Evolutionary conservation across 352 stramenopile genomes (phyloP).

Genomic region (Phytopythium chamaehyphon): DNA sequence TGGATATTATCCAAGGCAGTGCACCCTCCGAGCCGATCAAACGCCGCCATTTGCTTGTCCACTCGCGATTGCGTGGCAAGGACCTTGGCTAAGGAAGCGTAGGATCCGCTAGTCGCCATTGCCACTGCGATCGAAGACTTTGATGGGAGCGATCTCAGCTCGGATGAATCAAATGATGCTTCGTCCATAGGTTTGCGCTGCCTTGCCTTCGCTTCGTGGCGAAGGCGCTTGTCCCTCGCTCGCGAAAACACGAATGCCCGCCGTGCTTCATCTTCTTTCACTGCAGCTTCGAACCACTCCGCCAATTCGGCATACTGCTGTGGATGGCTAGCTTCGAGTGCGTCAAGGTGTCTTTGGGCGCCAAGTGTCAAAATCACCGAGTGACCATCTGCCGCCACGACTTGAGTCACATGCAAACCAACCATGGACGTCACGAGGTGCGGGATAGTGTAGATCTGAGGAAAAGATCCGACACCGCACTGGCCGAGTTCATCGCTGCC

Average conservation of each 20-base stretch:
- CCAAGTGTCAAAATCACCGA: constrained; percentile 44
- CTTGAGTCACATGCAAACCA: constrained; percentile 50
- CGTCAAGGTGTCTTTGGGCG: constrained; percentile 36
- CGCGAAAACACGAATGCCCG: constrained; percentile 26
- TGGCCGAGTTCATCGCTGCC: constrained; percentile 71
- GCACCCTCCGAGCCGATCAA: background rate
- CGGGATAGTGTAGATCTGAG: constrained; percentile 72
- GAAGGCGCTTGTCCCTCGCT: constrained; percentile 19
- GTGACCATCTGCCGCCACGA: constrained; percentile 43
- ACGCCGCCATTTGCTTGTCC: background rate
- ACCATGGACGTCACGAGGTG: constrained; percentile 57
- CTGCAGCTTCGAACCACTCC: constrained; percentile 29
- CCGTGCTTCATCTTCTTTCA: constrained; percentile 35
- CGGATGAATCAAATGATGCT: background rate
- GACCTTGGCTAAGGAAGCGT: constrained; percentile 4
- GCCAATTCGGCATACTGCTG: constrained; percentile 33
- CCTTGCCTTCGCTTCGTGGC: constrained; percentile 9
- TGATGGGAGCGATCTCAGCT: background rate
- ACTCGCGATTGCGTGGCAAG: constrained; percentile 1
- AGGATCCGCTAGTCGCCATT: background rate
- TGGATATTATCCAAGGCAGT: background rate
- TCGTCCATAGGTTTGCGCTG: background rate
- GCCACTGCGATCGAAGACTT: background rate
- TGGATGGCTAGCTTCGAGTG: constrained; percentile 40
- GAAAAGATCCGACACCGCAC: constrained; percentile 59